These are phyloP conservation scores for Suillus occidentalis DNA, from an alignment of 768 basidiomycete genomes.

Conservation along the genomic window DNA sequence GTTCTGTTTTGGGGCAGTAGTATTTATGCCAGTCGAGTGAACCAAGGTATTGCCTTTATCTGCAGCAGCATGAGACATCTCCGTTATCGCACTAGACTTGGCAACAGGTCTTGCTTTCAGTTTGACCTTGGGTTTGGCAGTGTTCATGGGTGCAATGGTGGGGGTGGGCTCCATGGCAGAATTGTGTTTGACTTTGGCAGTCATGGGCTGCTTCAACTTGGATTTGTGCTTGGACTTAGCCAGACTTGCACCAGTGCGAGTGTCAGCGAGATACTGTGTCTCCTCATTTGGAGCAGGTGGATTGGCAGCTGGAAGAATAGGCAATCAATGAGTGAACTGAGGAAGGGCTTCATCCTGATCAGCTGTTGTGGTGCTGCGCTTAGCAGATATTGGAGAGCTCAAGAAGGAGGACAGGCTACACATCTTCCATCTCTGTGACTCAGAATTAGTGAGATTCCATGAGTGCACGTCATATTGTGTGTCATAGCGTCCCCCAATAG, in stretches of 20 bases:
- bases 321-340: background rate
- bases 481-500: background rate
- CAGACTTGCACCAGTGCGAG: background rate
- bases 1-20: no score
- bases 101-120: background rate
- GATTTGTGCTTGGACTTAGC: background rate
- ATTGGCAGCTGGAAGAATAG: background rate
- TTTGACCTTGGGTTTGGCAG: conserved; percentile 7
- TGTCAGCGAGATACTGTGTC: background rate
- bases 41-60: background rate
- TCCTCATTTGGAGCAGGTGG: background rate
- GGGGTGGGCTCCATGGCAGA: background rate
- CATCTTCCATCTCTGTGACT: background rate
- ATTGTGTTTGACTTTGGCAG: background rate
- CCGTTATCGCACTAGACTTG: background rate
- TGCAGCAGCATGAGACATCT: background rate
- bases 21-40: no score
- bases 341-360: background rate
- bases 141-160: conserved; percentile 10
- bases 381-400: background rate
- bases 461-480: background rate
- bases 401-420: background rate
- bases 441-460: background rate
- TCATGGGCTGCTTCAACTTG: background rate
- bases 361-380: background rate